Evolutionary conservation across 2,329 filamentous ascomycete species (phyloP), one percentile per base, ranked within the genome.

Genomic region (Cercospora zeina): DNA sequence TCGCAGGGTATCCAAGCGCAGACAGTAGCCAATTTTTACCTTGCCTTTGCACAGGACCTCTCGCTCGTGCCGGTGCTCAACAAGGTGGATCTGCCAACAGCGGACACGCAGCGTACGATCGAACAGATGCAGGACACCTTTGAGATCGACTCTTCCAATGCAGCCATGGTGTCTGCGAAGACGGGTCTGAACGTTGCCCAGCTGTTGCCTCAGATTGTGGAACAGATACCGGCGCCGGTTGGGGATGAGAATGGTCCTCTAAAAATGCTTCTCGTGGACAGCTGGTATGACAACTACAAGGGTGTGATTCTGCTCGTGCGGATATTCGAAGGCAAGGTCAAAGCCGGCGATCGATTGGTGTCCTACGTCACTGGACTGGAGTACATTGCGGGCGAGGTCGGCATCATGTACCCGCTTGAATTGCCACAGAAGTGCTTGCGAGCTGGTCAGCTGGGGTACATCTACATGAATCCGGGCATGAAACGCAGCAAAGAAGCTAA

Each of bases 401-500:
- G 95, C 36, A 97, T 99, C 67, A 95, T 97, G 84, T 91, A 97
- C 72, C 95, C 95, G 0, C 83, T 90, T 47, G 90, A 93, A 71
- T 93, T 89, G 0, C 86, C 93, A 0, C 92, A 96, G 76, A 86
- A 83, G 1, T 81, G 87, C 7, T 81, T 99, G 57, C 87, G 92
- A 3, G 93, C 95, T 0, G 95, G 95, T 0, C 95, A 99, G 77
- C 91, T 99, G 2, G 95, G 95, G 55, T 99, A 99, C 73, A 87
- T 99, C 45, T 92, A 89, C 78, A 97, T 99, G 81, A 99, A 97
- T 73, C 95, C 95, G 0, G 95, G 93, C 59, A 99, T 99, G 95
- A 97, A 97, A 80, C 87, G 85, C 69, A 96, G 93, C 62, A 89
- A 96, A 74, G 95, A 99, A 73, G 93, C 95, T 54, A 96, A 97